Conservation (phyloP, 78 protist genomes). For the Pigoraptor vietnamica region DNA sequence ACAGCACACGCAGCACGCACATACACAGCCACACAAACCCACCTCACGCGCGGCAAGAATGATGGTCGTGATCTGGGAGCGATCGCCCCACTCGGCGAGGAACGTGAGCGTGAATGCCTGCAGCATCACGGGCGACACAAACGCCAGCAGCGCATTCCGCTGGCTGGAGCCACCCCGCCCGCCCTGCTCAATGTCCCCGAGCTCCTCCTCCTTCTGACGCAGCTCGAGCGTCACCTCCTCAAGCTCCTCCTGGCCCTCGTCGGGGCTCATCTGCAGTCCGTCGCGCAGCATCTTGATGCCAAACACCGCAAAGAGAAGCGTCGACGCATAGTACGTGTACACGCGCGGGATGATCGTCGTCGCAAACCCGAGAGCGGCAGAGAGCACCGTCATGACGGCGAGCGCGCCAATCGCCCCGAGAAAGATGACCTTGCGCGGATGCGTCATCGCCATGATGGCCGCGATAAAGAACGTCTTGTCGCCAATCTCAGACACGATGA, state of each 20-base stretch:
- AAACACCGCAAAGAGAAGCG: slow-evolving; percentile 41
- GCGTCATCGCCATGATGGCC: slow-evolving; percentile 56
- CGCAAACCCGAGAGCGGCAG: slow-evolving; percentile 40
- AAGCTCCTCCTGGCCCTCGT: slow-evolving; percentile 44
- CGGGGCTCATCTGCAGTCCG: slow-evolving; percentile 4
- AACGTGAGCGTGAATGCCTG: slow-evolving; percentile 69
- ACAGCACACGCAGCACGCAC: background rate
- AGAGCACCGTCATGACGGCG: slow-evolving; percentile 54
- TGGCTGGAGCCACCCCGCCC: background rate
- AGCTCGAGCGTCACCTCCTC: slow-evolving; percentile 32
- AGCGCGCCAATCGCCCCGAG: slow-evolving; percentile 61
- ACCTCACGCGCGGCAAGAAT: slow-evolving; percentile 52
- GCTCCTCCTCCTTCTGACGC: slow-evolving; percentile 18
- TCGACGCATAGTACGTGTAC: slow-evolving; percentile 51
- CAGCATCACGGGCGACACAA: slow-evolving; percentile 5
- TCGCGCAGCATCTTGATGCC: slow-evolving; percentile 44
- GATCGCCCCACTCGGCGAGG: slow-evolving; percentile 87
- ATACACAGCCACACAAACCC: background rate
- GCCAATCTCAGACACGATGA: slow-evolving; percentile 70
- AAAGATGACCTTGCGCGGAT: slow-evolving; percentile 28
- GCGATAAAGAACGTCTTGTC: slow-evolving; percentile 89
- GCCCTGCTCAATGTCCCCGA: background rate
- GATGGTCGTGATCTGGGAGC: slow-evolving; percentile 71
- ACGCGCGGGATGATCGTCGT: slow-evolving; percentile 43
- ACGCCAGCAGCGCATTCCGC: background rate